These are phyloP conservation scores for Selaginella tamariscina DNA, from an alignment of 75 land plant species.

Conservation along the genomic window DNA sequence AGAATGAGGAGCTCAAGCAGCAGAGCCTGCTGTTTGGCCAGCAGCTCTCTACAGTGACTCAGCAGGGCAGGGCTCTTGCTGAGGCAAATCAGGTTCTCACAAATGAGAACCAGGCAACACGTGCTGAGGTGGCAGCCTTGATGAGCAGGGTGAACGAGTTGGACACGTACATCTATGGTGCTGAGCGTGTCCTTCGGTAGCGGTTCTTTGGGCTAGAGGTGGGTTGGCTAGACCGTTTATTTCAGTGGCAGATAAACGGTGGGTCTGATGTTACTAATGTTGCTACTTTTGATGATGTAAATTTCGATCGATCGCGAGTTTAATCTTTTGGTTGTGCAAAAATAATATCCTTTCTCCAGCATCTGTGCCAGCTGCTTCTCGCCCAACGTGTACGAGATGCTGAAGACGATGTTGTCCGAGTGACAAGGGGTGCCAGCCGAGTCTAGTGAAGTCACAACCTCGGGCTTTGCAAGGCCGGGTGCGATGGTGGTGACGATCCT, in stretches of 20 bases:
- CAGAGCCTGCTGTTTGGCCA: not conserved
- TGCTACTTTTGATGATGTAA: conserved; percentile 2
- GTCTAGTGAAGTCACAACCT: conserved; percentile 1
- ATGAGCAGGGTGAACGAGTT: not conserved
- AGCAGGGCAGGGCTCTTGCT: conserved; percentile 4
- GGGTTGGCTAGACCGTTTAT: conserved; percentile 3
- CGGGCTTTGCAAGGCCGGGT: conserved; percentile 4
- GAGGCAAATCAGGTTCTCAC: conserved; percentile 1
- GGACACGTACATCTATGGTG: not conserved
- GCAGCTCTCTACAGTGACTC: conserved; percentile 3
- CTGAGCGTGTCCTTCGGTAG: not conserved
- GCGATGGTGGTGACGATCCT: conserved; percentile 4
- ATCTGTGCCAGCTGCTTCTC: not conserved
- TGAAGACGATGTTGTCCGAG: conserved; percentile 3
- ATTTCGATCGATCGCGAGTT: conserved; percentile 3
- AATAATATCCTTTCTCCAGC: not conserved
- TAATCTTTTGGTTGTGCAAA: conserved; percentile 2
- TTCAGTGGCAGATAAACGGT: conserved; percentile 3
- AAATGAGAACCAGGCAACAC: conserved; percentile 3
- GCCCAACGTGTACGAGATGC: not conserved
- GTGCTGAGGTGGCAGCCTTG: conserved; percentile 4
- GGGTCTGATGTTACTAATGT: no score
- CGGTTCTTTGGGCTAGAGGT: conserved; percentile 3
- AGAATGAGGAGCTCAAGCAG: conserved; percentile 3
- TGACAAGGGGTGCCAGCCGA: conserved; percentile 1